Conservation (phyloP, 2,329 filamentous ascomycete genomes). For the Falciphora oryzae region DNA sequence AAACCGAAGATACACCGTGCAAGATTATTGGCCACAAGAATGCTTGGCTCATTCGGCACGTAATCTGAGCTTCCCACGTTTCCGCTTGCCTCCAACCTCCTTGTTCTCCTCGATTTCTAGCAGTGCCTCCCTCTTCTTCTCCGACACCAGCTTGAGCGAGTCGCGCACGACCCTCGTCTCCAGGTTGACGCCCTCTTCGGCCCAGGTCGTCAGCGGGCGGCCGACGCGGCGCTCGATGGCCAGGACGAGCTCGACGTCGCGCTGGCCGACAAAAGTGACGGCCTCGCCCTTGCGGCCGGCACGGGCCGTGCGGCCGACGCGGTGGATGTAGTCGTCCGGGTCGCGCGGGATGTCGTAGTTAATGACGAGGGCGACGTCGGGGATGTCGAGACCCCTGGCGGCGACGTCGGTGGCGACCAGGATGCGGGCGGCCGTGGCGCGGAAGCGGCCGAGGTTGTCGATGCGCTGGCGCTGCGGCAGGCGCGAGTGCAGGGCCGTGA, state of each 20-base stretch:
- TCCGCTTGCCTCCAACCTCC: slow-evolving; percentile 83
- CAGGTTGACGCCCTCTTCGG: slow-evolving; percentile 89
- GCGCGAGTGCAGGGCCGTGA: slow-evolving; percentile 84
- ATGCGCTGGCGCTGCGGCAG: slow-evolving; percentile 80
- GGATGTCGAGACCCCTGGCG: slow-evolving; percentile 90
- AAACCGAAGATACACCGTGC: too few relatives aligned
- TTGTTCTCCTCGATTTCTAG: slow-evolving; percentile 87
- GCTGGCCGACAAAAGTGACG: slow-evolving; percentile 85
- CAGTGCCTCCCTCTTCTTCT: slow-evolving; percentile 89
- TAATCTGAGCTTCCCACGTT: slow-evolving; percentile 54
- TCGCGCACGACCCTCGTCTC: slow-evolving; percentile 83
- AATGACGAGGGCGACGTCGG: slow-evolving; percentile 80
- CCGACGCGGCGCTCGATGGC: slow-evolving; percentile 84
- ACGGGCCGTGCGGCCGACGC: slow-evolving; percentile 90
- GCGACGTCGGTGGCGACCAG: slow-evolving; percentile 95
- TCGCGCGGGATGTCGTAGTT: slow-evolving; percentile 97
- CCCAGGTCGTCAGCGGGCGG: slow-evolving; percentile 73
- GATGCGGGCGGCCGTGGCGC: slow-evolving; percentile 80
- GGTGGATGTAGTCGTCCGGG: slow-evolving; percentile 95
- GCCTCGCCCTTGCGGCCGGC: slow-evolving; percentile 78
- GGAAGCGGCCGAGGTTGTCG: slow-evolving; percentile 85
- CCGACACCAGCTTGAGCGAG: slow-evolving; percentile 81
- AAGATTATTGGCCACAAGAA: neutral
- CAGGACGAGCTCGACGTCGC: slow-evolving; percentile 85
- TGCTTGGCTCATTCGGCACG: slow-evolving; percentile 19